Base-by-base conservation (phyloP, 345 rosid species). In the Raphanus raphanistrum region DNA sequence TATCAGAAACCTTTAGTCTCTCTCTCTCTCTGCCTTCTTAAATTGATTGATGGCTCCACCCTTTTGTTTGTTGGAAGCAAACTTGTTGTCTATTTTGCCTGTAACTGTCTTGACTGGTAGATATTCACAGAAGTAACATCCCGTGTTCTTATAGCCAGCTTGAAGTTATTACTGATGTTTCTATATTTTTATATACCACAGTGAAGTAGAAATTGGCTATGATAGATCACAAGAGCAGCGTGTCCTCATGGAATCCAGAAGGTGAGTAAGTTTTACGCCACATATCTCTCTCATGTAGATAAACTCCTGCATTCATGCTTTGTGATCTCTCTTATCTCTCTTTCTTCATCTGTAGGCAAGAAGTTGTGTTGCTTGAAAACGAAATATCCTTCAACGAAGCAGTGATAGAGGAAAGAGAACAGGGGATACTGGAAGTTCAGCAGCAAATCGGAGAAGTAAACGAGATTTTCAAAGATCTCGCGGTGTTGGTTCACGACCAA, bases 321-420 rank as follows among this genome's bases (percentile, higher is more conserved):
- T 45, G 50, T 73, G 28, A 31, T 57, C 31, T 71, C 43, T 41
- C 70, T 33, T 63, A 31, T 57, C 31, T 71, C 43, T 41, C 70
- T 33, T 63, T 78, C 60, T 68, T 81, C 11, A 58, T 50, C 31
- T 82, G 73, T 83, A 92, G 98, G 80, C 97, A 92, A 80, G 92
- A 94, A 82, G 90, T 90, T 57, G 17, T 94, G 67, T 81, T 90
- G 32, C 82, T 89, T 83, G 98, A 92, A 81, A 94, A 94, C 76
- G 98, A 94, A 84, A 89, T 92, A 31, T 83, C 86, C 61, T 94
- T 94, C 82, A 88, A 94, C 63, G 98, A 92, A 79, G 98, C 98
- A 9, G 72, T 90, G 52, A 90, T 94, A 63, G 98, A 94, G 67
- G 98, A 90, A 86, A 86, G 98, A 77, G 97, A 94, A 63, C 96